These are phyloP conservation scores for Delphinella strobiligena DNA, from an alignment of 2,329 filamentous ascomycete species.

Conservation along the genomic window DNA sequence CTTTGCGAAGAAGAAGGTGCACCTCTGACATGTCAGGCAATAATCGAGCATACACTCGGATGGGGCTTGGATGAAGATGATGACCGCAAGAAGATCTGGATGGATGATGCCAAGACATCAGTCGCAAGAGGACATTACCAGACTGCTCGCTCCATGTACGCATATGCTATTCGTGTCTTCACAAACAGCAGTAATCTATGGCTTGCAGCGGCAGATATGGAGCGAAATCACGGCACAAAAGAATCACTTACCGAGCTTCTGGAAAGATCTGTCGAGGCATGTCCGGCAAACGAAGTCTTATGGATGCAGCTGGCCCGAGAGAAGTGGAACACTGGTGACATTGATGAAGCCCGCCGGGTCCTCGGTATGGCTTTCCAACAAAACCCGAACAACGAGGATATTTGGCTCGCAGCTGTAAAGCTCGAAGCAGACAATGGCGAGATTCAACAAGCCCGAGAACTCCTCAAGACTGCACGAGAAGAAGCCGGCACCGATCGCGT, in stretches of 20 bases:
- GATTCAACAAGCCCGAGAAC: constrained; percentile 65
- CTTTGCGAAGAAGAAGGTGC: constrained; percentile 89
- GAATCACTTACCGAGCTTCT: constrained; percentile 75
- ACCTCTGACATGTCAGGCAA: constrained; percentile 72
- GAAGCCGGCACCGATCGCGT: constrained; percentile 92
- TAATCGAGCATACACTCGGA: constrained; percentile 83
- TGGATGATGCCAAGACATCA: constrained; percentile 78
- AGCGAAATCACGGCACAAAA: constrained; percentile 76
- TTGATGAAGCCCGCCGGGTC: constrained; percentile 75
- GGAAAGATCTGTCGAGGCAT: constrained; percentile 88
- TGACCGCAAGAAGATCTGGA: constrained; percentile 89
- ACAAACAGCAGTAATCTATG: constrained; percentile 78
- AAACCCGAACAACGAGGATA: constrained; percentile 93
- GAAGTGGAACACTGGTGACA: constrained; percentile 79
- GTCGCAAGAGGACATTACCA: constrained; percentile 74
- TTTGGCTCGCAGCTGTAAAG: constrained; percentile 93
- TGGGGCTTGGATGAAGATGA: constrained; percentile 94
- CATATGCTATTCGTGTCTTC: constrained; percentile 81
- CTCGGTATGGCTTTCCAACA: constrained; percentile 85
- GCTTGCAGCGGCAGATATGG: constrained; percentile 81
- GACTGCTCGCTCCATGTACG: constrained; percentile 87
- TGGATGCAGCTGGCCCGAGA: constrained; percentile 97
- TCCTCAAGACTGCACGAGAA: constrained; percentile 70
- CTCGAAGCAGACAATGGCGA: constrained; percentile 85
- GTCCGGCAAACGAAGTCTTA: constrained; percentile 77